phyloP scores from a whole-genome alignment of 2,329 filamentous ascomycete genomes.

The Trichoderma lentiforme region DNA sequence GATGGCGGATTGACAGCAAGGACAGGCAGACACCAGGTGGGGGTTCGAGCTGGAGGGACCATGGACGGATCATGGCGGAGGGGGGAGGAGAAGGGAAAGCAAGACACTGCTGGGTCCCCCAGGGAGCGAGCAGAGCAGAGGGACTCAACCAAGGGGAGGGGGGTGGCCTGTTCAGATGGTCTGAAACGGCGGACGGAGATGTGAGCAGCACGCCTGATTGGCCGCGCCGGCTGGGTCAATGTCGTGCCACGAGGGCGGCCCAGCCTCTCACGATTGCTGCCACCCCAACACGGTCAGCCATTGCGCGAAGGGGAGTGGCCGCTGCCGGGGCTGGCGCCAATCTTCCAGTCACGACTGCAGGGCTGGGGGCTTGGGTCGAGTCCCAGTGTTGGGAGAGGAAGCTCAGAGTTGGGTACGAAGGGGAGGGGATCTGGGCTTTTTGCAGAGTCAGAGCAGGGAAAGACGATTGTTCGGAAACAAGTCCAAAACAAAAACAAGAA shows the following conservation, averaged over 20 bases:
- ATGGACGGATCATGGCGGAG: background rate
- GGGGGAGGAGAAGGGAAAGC: background rate
- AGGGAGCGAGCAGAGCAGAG: background rate
- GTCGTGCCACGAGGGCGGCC: constrained; percentile 18
- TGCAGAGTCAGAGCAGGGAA: background rate
- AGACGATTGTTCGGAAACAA: background rate
- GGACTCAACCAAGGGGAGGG: background rate
- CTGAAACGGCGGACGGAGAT: constrained; percentile 17
- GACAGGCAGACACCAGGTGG: constrained; percentile 4
- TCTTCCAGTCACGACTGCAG: constrained; percentile 13
- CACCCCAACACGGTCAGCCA: constrained; percentile 2
- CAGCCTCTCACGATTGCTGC: constrained; percentile 21
- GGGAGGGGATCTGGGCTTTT: background rate
- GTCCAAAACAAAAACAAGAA: background rate
- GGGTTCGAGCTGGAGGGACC: background rate
- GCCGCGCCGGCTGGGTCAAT: constrained; percentile 2
- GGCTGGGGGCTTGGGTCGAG: background rate
- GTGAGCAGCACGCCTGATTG: constrained; percentile 18
- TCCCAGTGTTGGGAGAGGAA: constrained; percentile 11
- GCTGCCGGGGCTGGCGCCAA: constrained; percentile 6
- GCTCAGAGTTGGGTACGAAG: constrained; percentile 5
- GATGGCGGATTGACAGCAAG: constrained; percentile 13
- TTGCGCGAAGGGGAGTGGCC: background rate
- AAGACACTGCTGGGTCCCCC: background rate
- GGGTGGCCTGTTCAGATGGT: background rate